phyloP scores from a whole-genome alignment of 1,139 yeast species.

The Geotrichum aggregatum region DNA sequence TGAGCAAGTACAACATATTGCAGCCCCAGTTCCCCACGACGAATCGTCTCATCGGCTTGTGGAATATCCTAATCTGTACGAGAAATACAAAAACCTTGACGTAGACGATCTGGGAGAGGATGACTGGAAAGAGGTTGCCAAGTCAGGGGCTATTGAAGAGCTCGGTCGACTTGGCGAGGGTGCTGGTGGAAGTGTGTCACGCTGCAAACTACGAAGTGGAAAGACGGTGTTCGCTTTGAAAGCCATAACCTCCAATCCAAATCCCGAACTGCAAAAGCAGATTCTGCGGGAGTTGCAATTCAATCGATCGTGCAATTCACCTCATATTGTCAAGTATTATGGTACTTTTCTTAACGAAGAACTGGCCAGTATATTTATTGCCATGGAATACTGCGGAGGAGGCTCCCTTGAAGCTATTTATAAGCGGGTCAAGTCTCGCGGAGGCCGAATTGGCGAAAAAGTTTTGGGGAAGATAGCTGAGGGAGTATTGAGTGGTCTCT shows the following conservation, averaged over 20 bases:
- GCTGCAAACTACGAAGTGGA: slow-evolving; percentile 57
- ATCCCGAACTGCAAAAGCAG: slow-evolving; percentile 74
- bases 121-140: slow-evolving; percentile 69
- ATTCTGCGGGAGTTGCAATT: slow-evolving; percentile 85
- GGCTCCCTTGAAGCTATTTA: slow-evolving; percentile 84
- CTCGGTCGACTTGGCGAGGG: slow-evolving; percentile 84
- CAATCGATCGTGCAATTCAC: slow-evolving; percentile 75
- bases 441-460: slow-evolving; percentile 86
- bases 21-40: slow-evolving; percentile 9
- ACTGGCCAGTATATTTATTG: slow-evolving; percentile 74
- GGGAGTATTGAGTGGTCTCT: slow-evolving; percentile 74
- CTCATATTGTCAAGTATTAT: slow-evolving; percentile 82
- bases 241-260: slow-evolving; percentile 73
- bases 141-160: slow-evolving; percentile 55
- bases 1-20: slow-evolving; percentile 6
- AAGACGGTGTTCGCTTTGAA: slow-evolving; percentile 75
- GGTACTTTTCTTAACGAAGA: slow-evolving; percentile 83
- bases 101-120: slow-evolving; percentile 64
- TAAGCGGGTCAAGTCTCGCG: slow-evolving; percentile 55
- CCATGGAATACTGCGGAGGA: slow-evolving; percentile 98
- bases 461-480: slow-evolving; percentile 88
- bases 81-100: slow-evolving; percentile 31
- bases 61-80: not conserved
- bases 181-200: slow-evolving; percentile 83
- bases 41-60: not conserved